A percentile compares a stretch with the other conserved stretches of the same genome.
Conservation (phyloP, 371 early-diverging fungal species). For the Rhizopus sp. region DNA sequence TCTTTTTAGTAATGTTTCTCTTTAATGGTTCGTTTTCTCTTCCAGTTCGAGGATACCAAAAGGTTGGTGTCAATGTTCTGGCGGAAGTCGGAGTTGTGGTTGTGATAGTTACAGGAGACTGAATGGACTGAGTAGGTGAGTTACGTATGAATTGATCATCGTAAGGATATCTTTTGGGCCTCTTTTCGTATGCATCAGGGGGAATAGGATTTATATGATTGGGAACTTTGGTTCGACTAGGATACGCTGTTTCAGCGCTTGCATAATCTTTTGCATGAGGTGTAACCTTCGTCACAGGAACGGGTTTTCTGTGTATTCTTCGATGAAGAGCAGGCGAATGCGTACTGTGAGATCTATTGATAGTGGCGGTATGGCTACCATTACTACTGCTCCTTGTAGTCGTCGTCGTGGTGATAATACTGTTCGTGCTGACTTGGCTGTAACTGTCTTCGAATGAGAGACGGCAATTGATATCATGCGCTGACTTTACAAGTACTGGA, state of each 20-base stretch:
- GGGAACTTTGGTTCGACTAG: conserved; percentile 2
- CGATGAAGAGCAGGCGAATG: conserved; percentile 2
- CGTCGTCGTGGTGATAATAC: neutral
- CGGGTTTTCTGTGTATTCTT: conserved; percentile 25
- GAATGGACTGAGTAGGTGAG: neutral
- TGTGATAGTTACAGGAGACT: neutral
- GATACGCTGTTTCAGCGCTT: conserved; percentile 18
- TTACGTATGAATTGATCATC: conserved; percentile 9
- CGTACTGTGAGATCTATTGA: neutral
- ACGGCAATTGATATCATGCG: neutral
- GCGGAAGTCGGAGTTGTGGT: conserved; percentile 1
- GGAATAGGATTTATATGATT: neutral
- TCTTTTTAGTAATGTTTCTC: conserved; percentile 31
- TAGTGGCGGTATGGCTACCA: neutral
- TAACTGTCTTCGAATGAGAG: conserved; percentile 3
- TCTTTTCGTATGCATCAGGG: neutral
- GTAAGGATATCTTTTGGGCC: neutral
- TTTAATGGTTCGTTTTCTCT: conserved; percentile 26
- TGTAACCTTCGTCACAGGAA: conserved; percentile 3
- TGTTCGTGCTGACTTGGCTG: neutral
- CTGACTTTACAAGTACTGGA: neutral
- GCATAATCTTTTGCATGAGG: conserved; percentile 7
- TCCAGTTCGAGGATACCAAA: conserved; percentile 48
- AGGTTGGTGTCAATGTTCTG: conserved; percentile 19
- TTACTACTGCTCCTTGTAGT: neutral